Base-by-base conservation (phyloP, 805 yeast genomes). In the Sugiyamaella marilandica region DNA sequence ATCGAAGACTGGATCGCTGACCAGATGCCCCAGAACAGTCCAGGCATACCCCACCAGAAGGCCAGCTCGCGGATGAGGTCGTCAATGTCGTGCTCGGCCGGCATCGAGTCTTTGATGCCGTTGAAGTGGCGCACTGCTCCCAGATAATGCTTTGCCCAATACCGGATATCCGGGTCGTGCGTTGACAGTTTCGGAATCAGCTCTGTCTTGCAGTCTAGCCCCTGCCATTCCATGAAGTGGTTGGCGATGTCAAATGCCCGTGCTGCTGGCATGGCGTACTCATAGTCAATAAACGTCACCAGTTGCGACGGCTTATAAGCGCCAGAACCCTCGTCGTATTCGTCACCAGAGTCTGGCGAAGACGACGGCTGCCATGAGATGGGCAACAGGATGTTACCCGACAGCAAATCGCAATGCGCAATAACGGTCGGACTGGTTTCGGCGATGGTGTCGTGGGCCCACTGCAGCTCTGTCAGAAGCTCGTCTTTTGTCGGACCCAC, bases 181-280 rank as follows among this genome's bases (percentile, higher is more conserved):
- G 54, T 56, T 0, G 72, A 53, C 1, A 86, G 85, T 7, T 65
- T 62, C 0, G 89, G 89, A 37, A 85, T 83, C 8, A 77, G 76
- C 10, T 73, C 65, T 21, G 77, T 74, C 58, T 82, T 82, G 65
- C 94, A 86, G 56, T 83, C 81, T 60, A 84, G 85, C 1, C 94
- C 94, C 65, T 85, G 94, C 99, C 99, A 92, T 72, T 92, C 99
- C 61, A 86, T 79, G 60, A 94, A 87, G 71, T 94, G 99, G 68
- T 94, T 91, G 10, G 94, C 95, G 49, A 94, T 78, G 67, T 94
- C 99, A 65, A 78, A 89, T 1, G 95, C 96, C 2, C 96, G 88
- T 41, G 84, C 77, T 62, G 91, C 92, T 10, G 96, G 83, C 2
- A 96, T 97, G 1, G 96, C 82, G 67, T 92, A 94, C 71, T 94